These are phyloP conservation scores for Prunus persica DNA, from an alignment of 306 rosid species.

Conservation along the genomic window DNA sequence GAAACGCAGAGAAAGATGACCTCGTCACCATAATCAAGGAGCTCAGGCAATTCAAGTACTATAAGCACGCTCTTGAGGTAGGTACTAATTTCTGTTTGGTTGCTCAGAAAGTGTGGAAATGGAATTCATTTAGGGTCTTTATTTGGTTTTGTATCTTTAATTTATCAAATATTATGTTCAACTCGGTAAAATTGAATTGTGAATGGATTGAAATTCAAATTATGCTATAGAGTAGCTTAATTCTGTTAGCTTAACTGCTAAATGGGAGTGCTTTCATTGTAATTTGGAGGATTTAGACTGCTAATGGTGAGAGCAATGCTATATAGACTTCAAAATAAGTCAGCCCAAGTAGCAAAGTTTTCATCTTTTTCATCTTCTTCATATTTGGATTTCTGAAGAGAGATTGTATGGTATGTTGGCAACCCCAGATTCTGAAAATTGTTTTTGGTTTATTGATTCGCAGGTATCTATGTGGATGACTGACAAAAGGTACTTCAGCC, in stretches of 20 bases:
- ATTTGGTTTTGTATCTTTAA: neutral
- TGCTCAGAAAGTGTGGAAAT: neutral
- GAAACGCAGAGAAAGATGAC: neutral
- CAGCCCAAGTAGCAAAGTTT: neutral
- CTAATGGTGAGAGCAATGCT: neutral
- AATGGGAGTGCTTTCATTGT: no score
- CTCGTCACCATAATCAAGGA: slow-evolving; percentile 11
- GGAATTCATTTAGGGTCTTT: neutral
- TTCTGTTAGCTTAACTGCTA: neutral
- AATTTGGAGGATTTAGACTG: no score
- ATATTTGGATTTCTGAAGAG: neutral
- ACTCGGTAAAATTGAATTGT: neutral
- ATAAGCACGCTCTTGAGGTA: slow-evolving; percentile 33
- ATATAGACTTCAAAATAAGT: neutral
- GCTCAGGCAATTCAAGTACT: slow-evolving; percentile 15
- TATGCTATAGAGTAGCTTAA: neutral
- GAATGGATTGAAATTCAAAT: neutral
- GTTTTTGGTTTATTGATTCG: neutral
- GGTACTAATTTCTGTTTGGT: neutral
- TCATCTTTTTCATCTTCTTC: neutral
- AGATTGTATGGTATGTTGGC: no score
- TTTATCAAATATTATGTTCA: neutral
- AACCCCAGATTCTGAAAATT: neutral
- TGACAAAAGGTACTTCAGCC: slow-evolving; percentile 17
- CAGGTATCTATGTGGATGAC: slow-evolving; percentile 31